These are phyloP conservation scores for Peronosclerospora sorghi DNA, from an alignment of 352 stramenopile species.

Conservation along the genomic window DNA sequence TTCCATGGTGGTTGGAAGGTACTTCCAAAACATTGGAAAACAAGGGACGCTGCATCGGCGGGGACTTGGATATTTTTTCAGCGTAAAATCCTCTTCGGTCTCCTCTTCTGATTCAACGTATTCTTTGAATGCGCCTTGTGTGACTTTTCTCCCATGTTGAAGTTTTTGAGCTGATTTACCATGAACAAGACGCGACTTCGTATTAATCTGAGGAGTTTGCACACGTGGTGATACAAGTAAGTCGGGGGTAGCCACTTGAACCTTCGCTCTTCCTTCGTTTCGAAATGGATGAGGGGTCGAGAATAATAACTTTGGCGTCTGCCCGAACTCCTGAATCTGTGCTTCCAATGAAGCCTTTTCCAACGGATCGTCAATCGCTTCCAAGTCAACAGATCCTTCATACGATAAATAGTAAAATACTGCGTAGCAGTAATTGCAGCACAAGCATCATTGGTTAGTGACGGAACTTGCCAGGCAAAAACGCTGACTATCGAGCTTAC, in stretches of 20 bases:
- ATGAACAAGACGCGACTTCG: slow-evolving; percentile 10
- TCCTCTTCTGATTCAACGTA: slow-evolving; percentile 32
- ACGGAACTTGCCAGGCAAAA: background rate
- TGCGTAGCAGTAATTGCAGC: slow-evolving; percentile 8
- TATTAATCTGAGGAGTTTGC: slow-evolving; percentile 7
- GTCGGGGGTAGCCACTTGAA: slow-evolving; percentile 40
- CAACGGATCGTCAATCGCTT: slow-evolving; percentile 76
- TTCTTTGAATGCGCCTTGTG: slow-evolving; percentile 19
- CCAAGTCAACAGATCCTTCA: slow-evolving; percentile 75
- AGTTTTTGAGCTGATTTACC: slow-evolving; percentile 3
- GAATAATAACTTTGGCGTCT: slow-evolving; percentile 81
- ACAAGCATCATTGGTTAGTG: background rate
- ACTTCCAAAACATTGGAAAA: slow-evolving; percentile 28
- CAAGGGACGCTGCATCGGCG: slow-evolving; percentile 31
- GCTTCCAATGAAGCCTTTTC: slow-evolving; percentile 88
- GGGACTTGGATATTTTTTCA: background rate
- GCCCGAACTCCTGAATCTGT: slow-evolving; percentile 90
- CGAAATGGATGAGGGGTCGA: slow-evolving; percentile 51
- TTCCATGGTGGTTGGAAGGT: slow-evolving; percentile 23
- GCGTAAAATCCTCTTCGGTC: slow-evolving; percentile 1
- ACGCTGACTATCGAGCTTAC: slow-evolving; percentile 31
- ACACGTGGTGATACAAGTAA: slow-evolving; percentile 35
- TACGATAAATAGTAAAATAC: slow-evolving; percentile 89
- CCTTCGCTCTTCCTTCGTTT: slow-evolving; percentile 31
- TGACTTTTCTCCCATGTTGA: slow-evolving; percentile 14